A percentile compares a stretch with the other conserved stretches of the same genome.
Evolutionary conservation across 2,329 filamentous ascomycete species (phyloP).

Genomic region (Trichothecium sympodiale): DNA sequence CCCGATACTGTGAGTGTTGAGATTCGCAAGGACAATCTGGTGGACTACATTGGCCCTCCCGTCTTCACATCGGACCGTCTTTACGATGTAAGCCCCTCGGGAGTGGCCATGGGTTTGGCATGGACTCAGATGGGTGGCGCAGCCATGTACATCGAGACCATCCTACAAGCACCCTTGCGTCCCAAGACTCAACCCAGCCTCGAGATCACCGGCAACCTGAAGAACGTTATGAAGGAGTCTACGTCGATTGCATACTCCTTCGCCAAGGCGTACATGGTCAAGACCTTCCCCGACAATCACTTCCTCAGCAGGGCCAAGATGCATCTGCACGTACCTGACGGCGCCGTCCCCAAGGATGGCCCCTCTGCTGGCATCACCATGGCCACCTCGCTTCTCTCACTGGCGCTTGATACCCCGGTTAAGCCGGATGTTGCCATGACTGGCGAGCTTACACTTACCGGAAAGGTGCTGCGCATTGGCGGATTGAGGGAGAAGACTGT

Average conservation of each 20-base stretch:
- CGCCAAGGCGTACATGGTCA: conserved; percentile 78
- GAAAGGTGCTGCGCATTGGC: conserved; percentile 91
- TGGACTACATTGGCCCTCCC: conserved; percentile 93
- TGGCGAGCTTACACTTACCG: conserved; percentile 90
- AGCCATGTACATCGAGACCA: conserved; percentile 94
- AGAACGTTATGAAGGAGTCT: conserved; percentile 97
- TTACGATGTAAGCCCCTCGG: conserved; percentile 86
- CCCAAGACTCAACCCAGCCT: conserved; percentile 65
- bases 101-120: conserved; percentile 93
- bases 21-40: conserved; percentile 82
- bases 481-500: conserved; percentile 95
- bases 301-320: conserved; percentile 96
- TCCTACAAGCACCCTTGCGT: conserved; percentile 73
- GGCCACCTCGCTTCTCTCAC: conserved; percentile 81
- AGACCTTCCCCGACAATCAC: conserved; percentile 75
- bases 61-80: conserved; percentile 92
- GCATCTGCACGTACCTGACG: conserved; percentile 93
- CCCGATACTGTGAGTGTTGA: conserved; percentile 77
- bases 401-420: conserved; percentile 69
- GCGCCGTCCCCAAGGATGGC: conserved; percentile 90
- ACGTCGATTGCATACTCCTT: conserved; percentile 93
- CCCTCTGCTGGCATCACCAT: conserved; percentile 94
- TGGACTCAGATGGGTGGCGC: conserved; percentile 98
- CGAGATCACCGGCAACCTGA: conserved; percentile 89
- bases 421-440: conserved; percentile 93